Evolutionary conservation across 78 protist species (phyloP).

Genomic region (Blattamonas nauphoetae): DNA sequence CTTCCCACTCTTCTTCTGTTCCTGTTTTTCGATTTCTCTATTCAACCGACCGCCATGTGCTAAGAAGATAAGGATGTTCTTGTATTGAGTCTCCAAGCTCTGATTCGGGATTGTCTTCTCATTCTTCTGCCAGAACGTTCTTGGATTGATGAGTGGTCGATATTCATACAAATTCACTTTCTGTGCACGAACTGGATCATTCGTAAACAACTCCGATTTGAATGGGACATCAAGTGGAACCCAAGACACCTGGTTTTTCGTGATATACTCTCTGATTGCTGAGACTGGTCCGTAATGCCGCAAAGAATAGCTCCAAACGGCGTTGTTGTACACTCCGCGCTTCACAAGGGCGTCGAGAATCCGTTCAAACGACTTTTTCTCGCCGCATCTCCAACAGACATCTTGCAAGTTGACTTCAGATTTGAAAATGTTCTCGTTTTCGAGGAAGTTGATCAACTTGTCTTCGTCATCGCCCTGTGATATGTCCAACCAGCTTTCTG

Average conservation of each 20-base stretch:
- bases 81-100: neutral
- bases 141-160: neutral
- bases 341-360: neutral
- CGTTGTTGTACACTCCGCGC: neutral
- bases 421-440: neutral
- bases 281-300: neutral
- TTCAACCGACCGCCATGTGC: neutral
- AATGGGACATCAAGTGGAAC: neutral
- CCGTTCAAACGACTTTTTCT: neutral
- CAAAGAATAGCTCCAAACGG: neutral
- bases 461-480: neutral
- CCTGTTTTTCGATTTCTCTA: too few species aligned
- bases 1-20: too few species aligned
- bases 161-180: neutral
- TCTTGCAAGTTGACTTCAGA: neutral
- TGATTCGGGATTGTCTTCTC: neutral
- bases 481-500: neutral
- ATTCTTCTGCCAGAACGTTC: neutral
- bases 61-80: neutral
- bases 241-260: neutral
- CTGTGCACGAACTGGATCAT: neutral
- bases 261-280: neutral
- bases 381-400: neutral
- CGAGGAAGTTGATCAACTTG: neutral
- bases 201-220: neutral